Evolutionary conservation across 1,284 basidiomycete species (phyloP).

Genomic region (Rhodotorula sp.): DNA sequence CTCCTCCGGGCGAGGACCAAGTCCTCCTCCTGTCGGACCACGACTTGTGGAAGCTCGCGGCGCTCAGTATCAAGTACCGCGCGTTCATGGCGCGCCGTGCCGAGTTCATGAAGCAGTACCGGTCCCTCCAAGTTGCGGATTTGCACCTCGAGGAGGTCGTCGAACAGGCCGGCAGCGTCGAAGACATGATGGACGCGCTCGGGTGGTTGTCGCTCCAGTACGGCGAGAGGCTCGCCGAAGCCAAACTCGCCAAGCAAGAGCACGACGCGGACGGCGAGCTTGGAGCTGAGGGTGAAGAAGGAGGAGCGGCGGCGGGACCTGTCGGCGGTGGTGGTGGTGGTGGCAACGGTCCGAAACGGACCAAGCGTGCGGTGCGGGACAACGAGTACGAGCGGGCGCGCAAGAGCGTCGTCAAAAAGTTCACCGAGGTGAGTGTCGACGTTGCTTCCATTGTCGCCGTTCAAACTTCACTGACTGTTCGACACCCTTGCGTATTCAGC

Average conservation of each 20-base stretch:
- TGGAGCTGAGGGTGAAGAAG: conserved; percentile 66
- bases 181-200: conserved; percentile 84
- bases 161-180: conserved; percentile 58
- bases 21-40: conserved; percentile 69
- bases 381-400: conserved; percentile 83
- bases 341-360: conserved; percentile 64
- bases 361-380: conserved; percentile 66
- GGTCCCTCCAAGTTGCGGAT: conserved; percentile 45
- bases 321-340: conserved; percentile 25
- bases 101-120: conserved; percentile 64
- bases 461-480: background rate
- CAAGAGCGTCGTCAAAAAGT: conserved; percentile 68
- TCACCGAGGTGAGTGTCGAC: conserved; percentile 64
- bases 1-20: conserved; percentile 27
- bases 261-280: conserved; percentile 61
- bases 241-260: conserved; percentile 56
- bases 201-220: conserved; percentile 90
- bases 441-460: too few species aligned
- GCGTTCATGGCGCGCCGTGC: conserved; percentile 73
- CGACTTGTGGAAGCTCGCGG: conserved; percentile 84
- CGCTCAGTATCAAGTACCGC: conserved; percentile 79
- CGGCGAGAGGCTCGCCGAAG: conserved; percentile 58
- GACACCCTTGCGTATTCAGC: conserved; percentile 11
- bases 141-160: conserved; percentile 66
- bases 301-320: conserved; percentile 65